phyloP scores from a whole-genome alignment of 2,329 filamentous ascomycete species.

The Alternaria arbusti region DNA sequence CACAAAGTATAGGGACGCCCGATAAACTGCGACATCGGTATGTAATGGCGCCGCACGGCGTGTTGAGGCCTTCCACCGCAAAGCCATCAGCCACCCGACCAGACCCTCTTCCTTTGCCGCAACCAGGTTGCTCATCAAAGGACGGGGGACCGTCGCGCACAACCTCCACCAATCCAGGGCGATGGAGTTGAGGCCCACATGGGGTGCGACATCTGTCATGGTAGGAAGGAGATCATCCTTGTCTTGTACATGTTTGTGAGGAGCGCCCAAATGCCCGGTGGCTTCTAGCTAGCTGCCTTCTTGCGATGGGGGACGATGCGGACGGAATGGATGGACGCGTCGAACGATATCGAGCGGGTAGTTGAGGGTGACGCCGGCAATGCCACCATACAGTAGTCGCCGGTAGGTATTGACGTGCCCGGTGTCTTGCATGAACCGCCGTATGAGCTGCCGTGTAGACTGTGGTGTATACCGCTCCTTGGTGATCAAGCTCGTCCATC shows the following conservation, averaged over 20 bases:
- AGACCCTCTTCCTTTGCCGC: background rate
- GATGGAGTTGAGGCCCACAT: constrained; percentile 97
- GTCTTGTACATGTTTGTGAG: constrained; percentile 84
- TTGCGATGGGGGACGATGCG: constrained; percentile 85
- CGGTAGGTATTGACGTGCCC: constrained; percentile 66
- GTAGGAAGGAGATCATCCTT: constrained; percentile 87
- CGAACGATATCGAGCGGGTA: constrained; percentile 98
- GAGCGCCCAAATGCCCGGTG: constrained; percentile 92
- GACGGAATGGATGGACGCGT: constrained; percentile 95
- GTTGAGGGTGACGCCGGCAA: constrained; percentile 89
- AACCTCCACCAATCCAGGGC: background rate
- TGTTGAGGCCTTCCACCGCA: background rate
- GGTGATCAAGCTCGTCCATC: background rate
- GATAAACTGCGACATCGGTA: background rate
- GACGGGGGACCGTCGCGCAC: background rate
- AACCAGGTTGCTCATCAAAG: background rate
- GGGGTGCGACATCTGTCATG: constrained; percentile 92
- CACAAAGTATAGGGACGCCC: background rate
- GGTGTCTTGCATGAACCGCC: background rate
- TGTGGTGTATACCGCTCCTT: background rate
- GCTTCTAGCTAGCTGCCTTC: constrained; percentile 53
- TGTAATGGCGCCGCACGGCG: background rate
- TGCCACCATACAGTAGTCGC: constrained; percentile 83
- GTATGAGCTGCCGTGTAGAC: background rate
- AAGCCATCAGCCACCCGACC: background rate